Conservation (phyloP, 192 early-diverging fungal genomes). For the Nowakowskiella sp. region DNA sequence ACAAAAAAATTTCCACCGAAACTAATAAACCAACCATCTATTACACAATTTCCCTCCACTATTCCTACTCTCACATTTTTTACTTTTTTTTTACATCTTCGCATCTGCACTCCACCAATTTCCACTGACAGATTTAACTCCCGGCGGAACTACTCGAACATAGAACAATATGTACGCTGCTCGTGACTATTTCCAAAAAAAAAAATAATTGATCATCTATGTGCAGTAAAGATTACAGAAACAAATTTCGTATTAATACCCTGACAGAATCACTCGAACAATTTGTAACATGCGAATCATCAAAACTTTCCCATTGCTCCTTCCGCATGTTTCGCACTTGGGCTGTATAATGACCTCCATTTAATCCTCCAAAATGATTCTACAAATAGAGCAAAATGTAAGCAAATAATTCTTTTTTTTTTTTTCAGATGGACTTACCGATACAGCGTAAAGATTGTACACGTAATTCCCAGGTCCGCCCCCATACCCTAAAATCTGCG, state of each 20-base stretch:
- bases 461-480: constrained; percentile 23
- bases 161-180: constrained; percentile 55
- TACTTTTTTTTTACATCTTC: no score
- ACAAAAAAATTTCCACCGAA: no score
- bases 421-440: constrained; percentile 41
- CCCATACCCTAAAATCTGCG: no score
- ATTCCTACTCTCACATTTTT: no score
- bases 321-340: constrained; percentile 58
- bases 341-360: constrained; percentile 60
- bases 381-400: neutral
- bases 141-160: constrained; percentile 19
- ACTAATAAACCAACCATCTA: no score
- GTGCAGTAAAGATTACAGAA: constrained; percentile 1
- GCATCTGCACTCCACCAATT: no score
- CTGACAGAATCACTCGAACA: constrained; percentile 7
- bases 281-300: constrained; percentile 49
- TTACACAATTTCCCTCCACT: no score
- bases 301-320: constrained; percentile 74
- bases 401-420: constrained; percentile 14
- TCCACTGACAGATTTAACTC: no score
- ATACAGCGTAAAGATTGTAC: constrained; percentile 76
- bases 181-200: constrained; percentile 21
- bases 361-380: constrained; percentile 19
- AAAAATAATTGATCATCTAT: neutral
- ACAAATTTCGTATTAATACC: neutral